Evolutionary conservation across 257 asterid genomes (phyloP).

Genomic region (Forsythia viridissima): DNA sequence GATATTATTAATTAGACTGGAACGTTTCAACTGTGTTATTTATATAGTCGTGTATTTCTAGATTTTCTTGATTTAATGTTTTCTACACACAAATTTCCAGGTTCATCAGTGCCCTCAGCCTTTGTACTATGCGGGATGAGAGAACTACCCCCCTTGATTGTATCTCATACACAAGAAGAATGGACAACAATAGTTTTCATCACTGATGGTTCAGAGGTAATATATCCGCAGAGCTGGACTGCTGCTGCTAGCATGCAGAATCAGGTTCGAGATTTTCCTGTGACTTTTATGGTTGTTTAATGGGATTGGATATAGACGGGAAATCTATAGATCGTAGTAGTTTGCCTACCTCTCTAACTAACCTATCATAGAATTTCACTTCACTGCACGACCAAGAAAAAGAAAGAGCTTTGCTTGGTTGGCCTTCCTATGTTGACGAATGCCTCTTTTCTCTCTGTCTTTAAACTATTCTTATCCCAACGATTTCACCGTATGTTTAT

Average conservation of each 20-base stretch:
- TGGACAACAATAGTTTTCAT: slow-evolving; percentile 67
- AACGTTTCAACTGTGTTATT: background rate
- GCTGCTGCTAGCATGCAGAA: slow-evolving; percentile 59
- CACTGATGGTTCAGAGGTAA: slow-evolving; percentile 49
- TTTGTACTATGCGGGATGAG: slow-evolving; percentile 83
- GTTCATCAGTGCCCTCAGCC: slow-evolving; percentile 88
- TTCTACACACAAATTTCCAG: slow-evolving; percentile 37
- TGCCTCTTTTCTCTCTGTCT: background rate
- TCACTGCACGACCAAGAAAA: background rate
- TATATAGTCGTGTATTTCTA: background rate
- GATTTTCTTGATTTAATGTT: background rate
- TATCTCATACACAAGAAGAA: slow-evolving; percentile 47
- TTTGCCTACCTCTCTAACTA: background rate
- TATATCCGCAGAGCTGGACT: slow-evolving; percentile 62
- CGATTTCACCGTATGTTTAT: background rate
- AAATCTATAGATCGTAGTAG: background rate
- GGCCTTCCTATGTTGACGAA: background rate
- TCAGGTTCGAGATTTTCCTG: slow-evolving; percentile 51
- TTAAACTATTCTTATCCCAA: background rate
- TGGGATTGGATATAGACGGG: too few relatives aligned
- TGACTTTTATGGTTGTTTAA: background rate
- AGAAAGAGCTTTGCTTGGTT: slow-evolving; percentile 7
- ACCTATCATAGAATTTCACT: background rate
- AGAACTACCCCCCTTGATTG: slow-evolving; percentile 70
- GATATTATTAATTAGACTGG: background rate